These are phyloP conservation scores for Pulveroboletus frians DNA, from an alignment of 768 basidiomycete species.

Conservation along the genomic window DNA sequence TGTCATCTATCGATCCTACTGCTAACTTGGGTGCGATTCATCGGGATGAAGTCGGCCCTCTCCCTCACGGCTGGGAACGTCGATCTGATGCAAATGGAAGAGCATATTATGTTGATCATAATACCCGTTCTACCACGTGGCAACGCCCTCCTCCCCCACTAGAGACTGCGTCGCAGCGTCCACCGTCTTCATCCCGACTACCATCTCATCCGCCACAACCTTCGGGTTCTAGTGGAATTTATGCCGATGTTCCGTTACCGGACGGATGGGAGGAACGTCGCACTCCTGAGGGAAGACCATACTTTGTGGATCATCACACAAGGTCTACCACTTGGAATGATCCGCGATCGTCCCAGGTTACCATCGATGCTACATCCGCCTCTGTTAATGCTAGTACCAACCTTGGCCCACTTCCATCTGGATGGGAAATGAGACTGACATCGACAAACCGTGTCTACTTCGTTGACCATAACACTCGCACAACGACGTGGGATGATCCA, in stretches of 20 bases:
- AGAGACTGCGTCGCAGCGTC: slow-evolving; percentile 21
- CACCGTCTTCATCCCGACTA: slow-evolving; percentile 10
- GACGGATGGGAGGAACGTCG: slow-evolving; percentile 91
- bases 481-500: slow-evolving; percentile 93
- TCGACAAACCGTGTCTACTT: slow-evolving; percentile 84
- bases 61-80: slow-evolving; percentile 82
- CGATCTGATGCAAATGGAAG: slow-evolving; percentile 62
- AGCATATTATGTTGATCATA: slow-evolving; percentile 86
- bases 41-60: slow-evolving; percentile 56
- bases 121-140: slow-evolving; percentile 78
- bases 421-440: slow-evolving; percentile 94
- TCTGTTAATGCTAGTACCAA: slow-evolving; percentile 47
- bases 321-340: slow-evolving; percentile 91
- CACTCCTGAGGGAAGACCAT: slow-evolving; percentile 79
- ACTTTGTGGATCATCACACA: slow-evolving; percentile 72
- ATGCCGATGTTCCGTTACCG: slow-evolving; percentile 68
- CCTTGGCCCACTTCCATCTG: slow-evolving; percentile 80
- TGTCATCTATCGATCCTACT: neutral
- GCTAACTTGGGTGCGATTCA: slow-evolving; percentile 20
- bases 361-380: slow-evolving; percentile 41
- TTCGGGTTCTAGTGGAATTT: slow-evolving; percentile 28
- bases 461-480: slow-evolving; percentile 86
- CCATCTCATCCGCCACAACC: slow-evolving; percentile 25
- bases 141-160: slow-evolving; percentile 39
- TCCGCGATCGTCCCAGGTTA: slow-evolving; percentile 56